phyloP scores from a whole-genome alignment of 2,329 filamentous ascomycete genomes.

The Nannizzia gypsea region DNA sequence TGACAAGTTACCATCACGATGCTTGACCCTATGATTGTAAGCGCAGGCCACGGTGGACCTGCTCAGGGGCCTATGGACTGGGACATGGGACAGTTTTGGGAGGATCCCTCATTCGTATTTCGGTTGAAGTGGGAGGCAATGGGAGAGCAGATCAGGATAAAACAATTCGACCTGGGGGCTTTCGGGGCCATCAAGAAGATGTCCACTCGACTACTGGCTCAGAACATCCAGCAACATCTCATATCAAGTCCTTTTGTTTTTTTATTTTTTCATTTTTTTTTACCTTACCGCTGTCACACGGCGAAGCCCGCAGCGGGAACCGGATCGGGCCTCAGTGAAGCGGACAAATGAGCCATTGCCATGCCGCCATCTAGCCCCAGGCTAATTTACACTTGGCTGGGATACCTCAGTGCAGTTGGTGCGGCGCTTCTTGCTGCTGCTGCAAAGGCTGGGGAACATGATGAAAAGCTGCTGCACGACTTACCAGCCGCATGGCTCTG shows the following conservation, averaged over 20 bases:
- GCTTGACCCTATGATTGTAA: neutral
- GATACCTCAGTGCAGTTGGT: neutral
- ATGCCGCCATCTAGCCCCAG: constrained; percentile 1
- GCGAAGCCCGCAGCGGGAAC: neutral
- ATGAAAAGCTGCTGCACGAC: neutral
- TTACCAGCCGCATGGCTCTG: neutral
- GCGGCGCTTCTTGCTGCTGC: neutral
- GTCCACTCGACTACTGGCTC: neutral
- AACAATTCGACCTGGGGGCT: neutral
- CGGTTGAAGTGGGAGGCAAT: neutral
- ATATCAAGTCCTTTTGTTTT: no score
- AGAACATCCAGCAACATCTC: neutral
- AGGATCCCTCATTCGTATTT: neutral
- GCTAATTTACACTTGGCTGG: neutral
- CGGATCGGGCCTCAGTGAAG: constrained; percentile 4
- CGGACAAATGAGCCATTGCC: neutral
- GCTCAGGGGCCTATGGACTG: neutral
- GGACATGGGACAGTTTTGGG: neutral
- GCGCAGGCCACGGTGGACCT: neutral
- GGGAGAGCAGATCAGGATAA: neutral
- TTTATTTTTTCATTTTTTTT: no score
- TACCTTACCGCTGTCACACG: constrained; percentile 1
- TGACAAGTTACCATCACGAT: neutral
- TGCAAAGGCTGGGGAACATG: neutral
- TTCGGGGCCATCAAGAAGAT: neutral